Base-by-base conservation (phyloP, 208 protist genomes). In the Angomonas desouzai region DNA sequence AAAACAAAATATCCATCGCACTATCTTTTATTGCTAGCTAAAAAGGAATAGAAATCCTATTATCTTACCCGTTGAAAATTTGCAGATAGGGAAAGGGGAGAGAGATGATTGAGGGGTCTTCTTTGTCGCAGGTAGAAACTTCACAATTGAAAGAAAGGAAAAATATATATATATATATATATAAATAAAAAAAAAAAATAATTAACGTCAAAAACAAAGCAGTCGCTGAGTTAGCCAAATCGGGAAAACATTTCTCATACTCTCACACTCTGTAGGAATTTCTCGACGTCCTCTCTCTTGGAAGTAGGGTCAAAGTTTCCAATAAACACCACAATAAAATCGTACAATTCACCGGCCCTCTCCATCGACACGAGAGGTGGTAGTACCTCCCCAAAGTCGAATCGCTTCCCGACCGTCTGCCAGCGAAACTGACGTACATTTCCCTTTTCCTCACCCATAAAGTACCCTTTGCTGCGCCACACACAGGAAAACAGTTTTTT, bases 391-490 rank as follows among this genome's bases (percentile, higher is more conserved):
- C 70, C 73, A 48, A 73, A 83, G 63, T 83, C 72, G 34, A 83
- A 68, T n/a, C 33, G 63, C 23, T 40, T 40, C 4, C 43, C 43
- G 9, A 74, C 73, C 11, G 77, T 64, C 45, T 83, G 72, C 77
- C 77, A 83, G 23, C 73, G 68, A 25, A 83, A 83, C 60, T 80
- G 73, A 32, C 33, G 16, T 16, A 32, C 25, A 13, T 29, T 29
- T 11, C 72, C 55, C 40, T 79, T 73, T 40, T 83, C 77, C 3
- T 71, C 30, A 25, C 69, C 77, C 22, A 22, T 49, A 48, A 83
- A 79, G 63, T 76, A 83, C n/a, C 77, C 77, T 45, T 83, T 83
- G 64, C 77, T 83, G n/a, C 77, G 68, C 77, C 77, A 83, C 33
- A 83, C 77, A 22, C 36, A n/a, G 11, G 38, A 23, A 13, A 82